Conservation (phyloP, 768 basidiomycete genomes). For the Tremella fuciformis region DNA sequence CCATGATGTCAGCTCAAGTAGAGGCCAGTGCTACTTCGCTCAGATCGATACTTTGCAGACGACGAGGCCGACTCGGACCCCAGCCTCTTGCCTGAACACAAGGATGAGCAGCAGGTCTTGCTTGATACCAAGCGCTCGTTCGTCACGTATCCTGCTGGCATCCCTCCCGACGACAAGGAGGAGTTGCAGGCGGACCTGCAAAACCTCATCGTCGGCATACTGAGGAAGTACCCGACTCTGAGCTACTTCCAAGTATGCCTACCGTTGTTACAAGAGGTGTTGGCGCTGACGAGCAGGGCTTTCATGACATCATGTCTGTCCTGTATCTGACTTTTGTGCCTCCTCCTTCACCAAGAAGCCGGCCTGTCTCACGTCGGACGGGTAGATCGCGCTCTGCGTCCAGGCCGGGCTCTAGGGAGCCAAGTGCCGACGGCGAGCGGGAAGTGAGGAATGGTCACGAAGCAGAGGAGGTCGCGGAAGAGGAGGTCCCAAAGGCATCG, state of each 20-base stretch:
- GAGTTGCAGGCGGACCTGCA: slow-evolving; percentile 65
- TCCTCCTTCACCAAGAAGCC: neutral
- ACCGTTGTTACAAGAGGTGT: neutral
- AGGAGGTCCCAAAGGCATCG: too few species aligned
- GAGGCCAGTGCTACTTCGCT: slow-evolving; percentile 18
- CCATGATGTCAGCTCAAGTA: neutral
- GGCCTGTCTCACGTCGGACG: neutral
- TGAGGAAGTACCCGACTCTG: slow-evolving; percentile 68
- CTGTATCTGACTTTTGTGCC: slow-evolving; percentile 54
- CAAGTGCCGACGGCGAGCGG: neutral
- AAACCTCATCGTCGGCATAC: slow-evolving; percentile 68
- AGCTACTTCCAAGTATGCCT: slow-evolving; percentile 74
- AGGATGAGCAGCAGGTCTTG: slow-evolving; percentile 79
- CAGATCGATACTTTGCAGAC: slow-evolving; percentile 21
- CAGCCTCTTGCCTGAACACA: slow-evolving; percentile 15
- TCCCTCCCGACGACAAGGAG: slow-evolving; percentile 53
- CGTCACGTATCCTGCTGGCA: slow-evolving; percentile 86
- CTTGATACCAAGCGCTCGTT: slow-evolving; percentile 92
- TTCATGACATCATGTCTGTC: slow-evolving; percentile 87
- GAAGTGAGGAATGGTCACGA: neutral
- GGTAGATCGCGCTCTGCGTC: too few species aligned
- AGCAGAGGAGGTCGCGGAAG: too few species aligned
- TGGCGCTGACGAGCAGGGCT: slow-evolving; percentile 60
- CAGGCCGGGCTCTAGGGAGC: too few species aligned
- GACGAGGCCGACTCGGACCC: neutral